A percentile compares a stretch with the other conserved stretches of the same genome.
These are phyloP conservation scores for Wickerhamiella occidentalis DNA, from an alignment of 805 yeast genomes.

Conservation along the genomic window DNA sequence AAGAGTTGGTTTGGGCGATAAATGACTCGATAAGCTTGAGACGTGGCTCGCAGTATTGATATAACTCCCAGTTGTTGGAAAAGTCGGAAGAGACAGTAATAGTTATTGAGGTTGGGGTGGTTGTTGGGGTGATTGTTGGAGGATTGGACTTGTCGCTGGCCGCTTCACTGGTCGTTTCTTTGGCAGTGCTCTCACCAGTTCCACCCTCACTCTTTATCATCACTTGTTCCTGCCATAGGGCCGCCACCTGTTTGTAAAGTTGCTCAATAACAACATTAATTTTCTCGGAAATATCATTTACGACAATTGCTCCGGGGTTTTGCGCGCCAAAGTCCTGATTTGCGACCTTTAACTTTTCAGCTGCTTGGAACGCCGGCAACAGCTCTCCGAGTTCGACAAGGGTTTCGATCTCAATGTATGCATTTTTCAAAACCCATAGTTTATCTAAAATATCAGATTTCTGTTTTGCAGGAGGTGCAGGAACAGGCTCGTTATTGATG, in stretches of 20 bases:
- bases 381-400: background rate
- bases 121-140: too few relatives aligned
- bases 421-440: slow-evolving; percentile 6
- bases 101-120: background rate
- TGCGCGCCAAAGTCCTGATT: background rate
- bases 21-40: background rate
- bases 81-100: background rate
- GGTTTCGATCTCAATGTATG: slow-evolving; percentile 2
- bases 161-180: too few relatives aligned
- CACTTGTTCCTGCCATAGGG: background rate
- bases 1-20: background rate
- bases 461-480: background rate
- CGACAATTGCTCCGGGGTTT: background rate
- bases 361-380: slow-evolving; percentile 1
- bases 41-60: background rate
- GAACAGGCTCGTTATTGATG: background rate
- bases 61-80: slow-evolving; percentile 3
- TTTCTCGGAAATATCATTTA: background rate
- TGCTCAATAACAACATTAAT: background rate
- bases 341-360: background rate
- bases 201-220: background rate
- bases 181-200: too few relatives aligned
- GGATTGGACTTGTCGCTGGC: too few relatives aligned
- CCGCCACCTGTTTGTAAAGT: background rate
- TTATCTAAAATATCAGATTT: background rate